Conservation (phyloP, 345 rosid genomes). For the Hypericum androsaemum region DNA sequence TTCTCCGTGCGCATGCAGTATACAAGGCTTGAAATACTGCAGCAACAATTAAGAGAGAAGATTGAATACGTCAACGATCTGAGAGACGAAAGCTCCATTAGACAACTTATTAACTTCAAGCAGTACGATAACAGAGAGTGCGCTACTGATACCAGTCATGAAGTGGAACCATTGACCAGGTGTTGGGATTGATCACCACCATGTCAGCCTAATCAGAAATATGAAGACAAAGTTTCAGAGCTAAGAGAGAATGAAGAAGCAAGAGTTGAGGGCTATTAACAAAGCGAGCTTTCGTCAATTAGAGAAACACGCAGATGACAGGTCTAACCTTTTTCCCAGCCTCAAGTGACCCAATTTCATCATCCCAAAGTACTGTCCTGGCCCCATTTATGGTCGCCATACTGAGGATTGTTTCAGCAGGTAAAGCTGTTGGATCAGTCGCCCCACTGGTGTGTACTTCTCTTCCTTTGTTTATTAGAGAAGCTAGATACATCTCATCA, state of each 20-base stretch:
- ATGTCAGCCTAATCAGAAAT: slow-evolving; percentile 45
- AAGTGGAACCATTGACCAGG: slow-evolving; percentile 57
- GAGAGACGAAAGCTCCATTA: background rate
- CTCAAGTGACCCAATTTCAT: slow-evolving; percentile 67
- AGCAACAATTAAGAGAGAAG: slow-evolving; percentile 4
- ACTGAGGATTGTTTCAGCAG: slow-evolving; percentile 50
- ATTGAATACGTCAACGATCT: background rate
- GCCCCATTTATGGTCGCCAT: slow-evolving; percentile 64
- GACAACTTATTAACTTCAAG: background rate
- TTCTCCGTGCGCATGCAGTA: slow-evolving; percentile 64
- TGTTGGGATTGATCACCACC: slow-evolving; percentile 40
- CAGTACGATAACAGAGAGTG: background rate
- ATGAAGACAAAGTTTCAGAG: slow-evolving; percentile 6
- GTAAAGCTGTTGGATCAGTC: slow-evolving; percentile 55
- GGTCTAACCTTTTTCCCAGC: slow-evolving; percentile 48
- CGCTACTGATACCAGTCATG: slow-evolving; percentile 42
- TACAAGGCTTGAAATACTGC: slow-evolving; percentile 56
- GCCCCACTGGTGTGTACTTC: slow-evolving; percentile 34
- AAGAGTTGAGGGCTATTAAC: background rate
- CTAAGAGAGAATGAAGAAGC: slow-evolving; percentile 4
- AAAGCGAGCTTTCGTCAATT: background rate
- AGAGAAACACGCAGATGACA: background rate
- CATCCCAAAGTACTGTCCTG: slow-evolving; percentile 58
- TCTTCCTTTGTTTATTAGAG: slow-evolving; percentile 55
- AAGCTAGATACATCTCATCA: slow-evolving; percentile 69